phyloP scores from a whole-genome alignment of 2,329 filamentous ascomycete genomes.

The Aspergillus aculeatus region DNA sequence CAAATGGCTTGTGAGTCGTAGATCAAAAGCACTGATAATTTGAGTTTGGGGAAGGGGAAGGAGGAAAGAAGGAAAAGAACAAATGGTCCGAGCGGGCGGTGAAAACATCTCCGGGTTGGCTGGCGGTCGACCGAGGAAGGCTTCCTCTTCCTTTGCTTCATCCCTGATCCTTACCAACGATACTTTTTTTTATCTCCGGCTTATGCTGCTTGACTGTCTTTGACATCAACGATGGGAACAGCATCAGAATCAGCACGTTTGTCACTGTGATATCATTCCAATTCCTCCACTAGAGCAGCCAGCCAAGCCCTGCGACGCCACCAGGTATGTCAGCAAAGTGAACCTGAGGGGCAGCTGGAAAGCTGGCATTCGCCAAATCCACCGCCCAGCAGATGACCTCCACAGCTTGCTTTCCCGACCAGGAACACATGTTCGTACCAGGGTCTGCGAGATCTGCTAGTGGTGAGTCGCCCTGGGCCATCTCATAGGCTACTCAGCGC shows the following conservation, averaged over 20 bases:
- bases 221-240: too few species aligned
- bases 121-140: too few species aligned
- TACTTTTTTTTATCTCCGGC: too few species aligned
- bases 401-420: neutral
- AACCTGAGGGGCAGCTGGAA: neutral
- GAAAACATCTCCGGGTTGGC: neutral
- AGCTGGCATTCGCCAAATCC: neutral
- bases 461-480: neutral
- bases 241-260: neutral
- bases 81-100: neutral
- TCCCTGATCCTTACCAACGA: neutral
- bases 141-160: neutral
- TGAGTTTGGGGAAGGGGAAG: neutral
- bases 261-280: neutral
- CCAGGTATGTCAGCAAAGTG: neutral
- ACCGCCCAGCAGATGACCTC: neutral
- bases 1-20: neutral
- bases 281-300: neutral
- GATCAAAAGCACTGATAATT: neutral
- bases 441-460: neutral
- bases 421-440: neutral
- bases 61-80: too few species aligned
- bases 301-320: neutral
- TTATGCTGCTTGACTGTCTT: too few species aligned
- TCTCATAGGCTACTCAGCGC: neutral